Conservation (phyloP, 1,284 basidiomycete species). For the Cutaneotrichosporon daszewskae region DNA sequence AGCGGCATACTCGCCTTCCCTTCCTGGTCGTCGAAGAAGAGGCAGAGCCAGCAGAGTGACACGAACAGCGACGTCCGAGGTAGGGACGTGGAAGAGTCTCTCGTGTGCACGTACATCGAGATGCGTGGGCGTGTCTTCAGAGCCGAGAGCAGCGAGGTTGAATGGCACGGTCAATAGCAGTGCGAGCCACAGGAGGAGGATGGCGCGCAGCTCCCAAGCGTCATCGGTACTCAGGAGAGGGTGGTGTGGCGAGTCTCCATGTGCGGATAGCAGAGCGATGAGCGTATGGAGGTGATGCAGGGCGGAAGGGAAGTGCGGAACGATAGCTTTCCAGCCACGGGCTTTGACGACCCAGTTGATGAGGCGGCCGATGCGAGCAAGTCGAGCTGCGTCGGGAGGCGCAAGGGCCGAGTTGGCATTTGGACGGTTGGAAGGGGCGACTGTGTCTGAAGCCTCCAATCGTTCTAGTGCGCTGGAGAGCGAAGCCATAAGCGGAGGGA, state of each 20-base stretch:
- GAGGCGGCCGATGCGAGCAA: slow-evolving; percentile 58
- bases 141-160: slow-evolving; percentile 68
- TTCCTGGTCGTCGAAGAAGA: slow-evolving; percentile 38
- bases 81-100: slow-evolving; percentile 59
- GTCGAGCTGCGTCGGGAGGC: slow-evolving; percentile 42
- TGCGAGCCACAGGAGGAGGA: slow-evolving; percentile 85
- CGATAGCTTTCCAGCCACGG: slow-evolving; percentile 87
- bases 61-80: slow-evolving; percentile 58
- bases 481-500: slow-evolving; percentile 67
- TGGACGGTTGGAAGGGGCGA: too few species aligned
- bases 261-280: slow-evolving; percentile 58
- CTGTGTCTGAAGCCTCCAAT: slow-evolving; percentile 49
- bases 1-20: slow-evolving; percentile 43
- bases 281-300: slow-evolving; percentile 73
- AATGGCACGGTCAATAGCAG: slow-evolving; percentile 94
- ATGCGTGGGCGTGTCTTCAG: slow-evolving; percentile 38
- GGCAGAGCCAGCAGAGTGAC: slow-evolving; percentile 44
- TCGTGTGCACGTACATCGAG: slow-evolving; percentile 61
- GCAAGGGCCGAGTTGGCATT: too few species aligned
- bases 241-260: slow-evolving; percentile 42
- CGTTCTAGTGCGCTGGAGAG: slow-evolving; percentile 60
- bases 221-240: slow-evolving; percentile 26
- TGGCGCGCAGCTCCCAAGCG: slow-evolving; percentile 76
- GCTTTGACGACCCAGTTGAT: slow-evolving; percentile 83
- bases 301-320: slow-evolving; percentile 85